Evolutionary conservation across 495 filamentous ascomycete species (phyloP).

Genomic region (Hypoxylon crocopeplum): DNA sequence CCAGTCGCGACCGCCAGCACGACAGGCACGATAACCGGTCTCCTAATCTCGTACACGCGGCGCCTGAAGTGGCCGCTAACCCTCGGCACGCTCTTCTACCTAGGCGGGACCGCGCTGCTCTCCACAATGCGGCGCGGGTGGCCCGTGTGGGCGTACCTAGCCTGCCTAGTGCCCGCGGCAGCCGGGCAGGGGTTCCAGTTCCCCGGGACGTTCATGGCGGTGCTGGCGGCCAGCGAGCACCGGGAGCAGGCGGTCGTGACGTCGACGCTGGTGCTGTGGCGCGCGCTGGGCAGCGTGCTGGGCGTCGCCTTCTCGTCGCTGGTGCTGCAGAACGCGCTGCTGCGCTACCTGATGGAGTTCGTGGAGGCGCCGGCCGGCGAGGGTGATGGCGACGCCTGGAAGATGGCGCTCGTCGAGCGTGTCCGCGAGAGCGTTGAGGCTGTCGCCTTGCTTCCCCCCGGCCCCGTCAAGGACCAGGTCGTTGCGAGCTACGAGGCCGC

Average conservation of each 20-base stretch:
- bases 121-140: conserved; percentile 58
- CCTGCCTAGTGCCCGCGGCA: conserved; percentile 66
- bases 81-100: conserved; percentile 59
- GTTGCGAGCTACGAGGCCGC: conserved; percentile 65
- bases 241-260: conserved; percentile 79
- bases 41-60: conserved; percentile 72
- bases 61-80: conserved; percentile 69
- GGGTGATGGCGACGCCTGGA: conserved; percentile 33
- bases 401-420: conserved; percentile 42
- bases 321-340: conserved; percentile 75
- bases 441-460: conserved; percentile 44
- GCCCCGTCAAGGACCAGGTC: conserved; percentile 53
- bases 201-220: conserved; percentile 69
- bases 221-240: conserved; percentile 71
- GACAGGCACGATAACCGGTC: conserved; percentile 68
- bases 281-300: conserved; percentile 72
- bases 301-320: conserved; percentile 75
- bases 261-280: conserved; percentile 71
- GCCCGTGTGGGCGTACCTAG: conserved; percentile 63
- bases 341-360: conserved; percentile 61
- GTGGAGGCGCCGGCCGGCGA: conserved; percentile 61
- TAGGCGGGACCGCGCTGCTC: conserved; percentile 62
- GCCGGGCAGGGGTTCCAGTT: conserved; percentile 71
- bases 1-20: conserved; percentile 64
- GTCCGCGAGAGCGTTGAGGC: conserved; percentile 53